phyloP scores from a whole-genome alignment of 768 basidiomycete species.

The Tubosaeta sp. region DNA sequence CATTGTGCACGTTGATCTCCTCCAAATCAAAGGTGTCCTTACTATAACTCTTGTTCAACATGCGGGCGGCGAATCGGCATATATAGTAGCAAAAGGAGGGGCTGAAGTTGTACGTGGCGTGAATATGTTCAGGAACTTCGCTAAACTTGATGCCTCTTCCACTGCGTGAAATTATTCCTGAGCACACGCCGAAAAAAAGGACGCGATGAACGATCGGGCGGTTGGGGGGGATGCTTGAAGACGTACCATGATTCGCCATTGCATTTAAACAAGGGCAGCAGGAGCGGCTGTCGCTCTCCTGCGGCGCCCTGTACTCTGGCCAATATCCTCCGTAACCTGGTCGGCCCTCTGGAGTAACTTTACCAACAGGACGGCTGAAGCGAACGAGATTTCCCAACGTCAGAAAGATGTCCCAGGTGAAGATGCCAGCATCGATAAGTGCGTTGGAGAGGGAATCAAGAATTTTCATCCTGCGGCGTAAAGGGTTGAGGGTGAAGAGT shows the following conservation, averaged over 20 bases:
- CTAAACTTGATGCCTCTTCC: slow-evolving; percentile 64
- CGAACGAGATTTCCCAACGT: slow-evolving; percentile 12
- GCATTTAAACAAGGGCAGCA: slow-evolving; percentile 73
- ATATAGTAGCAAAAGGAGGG: slow-evolving; percentile 63
- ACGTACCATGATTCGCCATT: slow-evolving; percentile 75
- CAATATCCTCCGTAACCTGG: slow-evolving; percentile 58
- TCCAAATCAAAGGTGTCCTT: slow-evolving; percentile 59
- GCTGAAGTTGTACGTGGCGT: slow-evolving; percentile 62
- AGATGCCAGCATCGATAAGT: neutral
- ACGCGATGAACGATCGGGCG: neutral
- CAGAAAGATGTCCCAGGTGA: slow-evolving; percentile 11
- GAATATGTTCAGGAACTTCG: slow-evolving; percentile 37
- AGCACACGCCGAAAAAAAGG: neutral
- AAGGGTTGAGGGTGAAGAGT: slow-evolving; percentile 14
- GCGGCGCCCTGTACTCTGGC: slow-evolving; percentile 61
- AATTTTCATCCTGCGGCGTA: slow-evolving; percentile 27
- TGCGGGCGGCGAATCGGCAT: slow-evolving; percentile 51
- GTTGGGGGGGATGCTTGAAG: slow-evolving; percentile 16
- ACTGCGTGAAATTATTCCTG: slow-evolving; percentile 49
- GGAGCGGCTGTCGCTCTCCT: slow-evolving; percentile 60
- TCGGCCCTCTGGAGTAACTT: slow-evolving; percentile 48
- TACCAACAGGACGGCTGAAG: slow-evolving; percentile 37
- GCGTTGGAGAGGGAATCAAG: slow-evolving; percentile 8
- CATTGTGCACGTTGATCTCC: slow-evolving; percentile 26
- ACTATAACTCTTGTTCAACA: slow-evolving; percentile 53